Evolutionary conservation across 2,329 filamentous ascomycete species (phyloP), one percentile per base, ranked within the genome.

Genomic region (Rugonectria rugulosa): DNA sequence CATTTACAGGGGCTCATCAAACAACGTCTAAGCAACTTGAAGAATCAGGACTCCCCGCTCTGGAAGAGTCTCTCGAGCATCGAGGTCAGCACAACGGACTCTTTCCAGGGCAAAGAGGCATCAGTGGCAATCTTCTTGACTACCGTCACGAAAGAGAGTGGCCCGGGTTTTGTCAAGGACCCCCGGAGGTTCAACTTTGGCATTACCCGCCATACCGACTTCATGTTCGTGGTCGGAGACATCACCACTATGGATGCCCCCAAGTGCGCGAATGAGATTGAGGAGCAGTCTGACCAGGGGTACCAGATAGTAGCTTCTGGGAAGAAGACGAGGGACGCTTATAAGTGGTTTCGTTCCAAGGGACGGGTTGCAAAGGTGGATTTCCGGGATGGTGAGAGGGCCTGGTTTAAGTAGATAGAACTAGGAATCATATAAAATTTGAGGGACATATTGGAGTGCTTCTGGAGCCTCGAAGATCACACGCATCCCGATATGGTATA

Each of bases 31-130:
- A 14, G 3, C 8, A 11, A 1, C 15, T n/a, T 10, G 23, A 31
- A 38, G 4, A 21, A 40, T 5, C 5, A n/a, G 3, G 12, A 23
- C 23, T 29, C 14, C 6, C 6, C n/a, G 0, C 9, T 44, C 6
- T 27, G 14, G 19, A 27, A 20, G 14, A 14, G 32, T 10, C 21
- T 45, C 20, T 21, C 14, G 4, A 20, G 9, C 6, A 11, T 48
- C 14, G 15, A 53, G n/a, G 34, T 46, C 34, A 40, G 42, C 23
- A 41, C 49, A 15, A 26, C 49, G 3, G 49, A 36, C 34, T 45
- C 64, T 5, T 56, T 48, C 11, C 53, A 42, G 4, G 47, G 53
- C n/a, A 56, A 52, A 32, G 47, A 48, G 12, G 47, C 26, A 2
- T 36, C 21, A 15, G 36, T 52, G 2, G 42, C 38, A 6, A 52